Conservation (phyloP, 208 protist genomes). For the Porcisia hertigi region DNA sequence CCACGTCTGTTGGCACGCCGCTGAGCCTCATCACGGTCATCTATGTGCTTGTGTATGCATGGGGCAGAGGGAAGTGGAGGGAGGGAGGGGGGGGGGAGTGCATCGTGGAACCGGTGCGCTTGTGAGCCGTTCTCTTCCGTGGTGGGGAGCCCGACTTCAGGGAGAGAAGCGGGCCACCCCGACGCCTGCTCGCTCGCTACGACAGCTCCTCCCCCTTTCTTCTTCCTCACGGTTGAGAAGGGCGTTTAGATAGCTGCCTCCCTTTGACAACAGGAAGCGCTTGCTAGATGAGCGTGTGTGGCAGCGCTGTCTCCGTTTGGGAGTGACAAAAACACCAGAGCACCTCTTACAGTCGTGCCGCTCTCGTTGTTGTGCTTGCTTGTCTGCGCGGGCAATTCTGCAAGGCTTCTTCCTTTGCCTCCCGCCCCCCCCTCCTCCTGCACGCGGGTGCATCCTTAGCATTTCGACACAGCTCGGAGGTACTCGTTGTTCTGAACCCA, state of each 20-base stretch:
- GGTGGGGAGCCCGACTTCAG: neutral
- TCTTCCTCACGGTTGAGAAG: neutral
- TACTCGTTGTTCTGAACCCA: neutral
- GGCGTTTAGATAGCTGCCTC: neutral
- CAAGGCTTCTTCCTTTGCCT: neutral
- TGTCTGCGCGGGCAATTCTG: neutral
- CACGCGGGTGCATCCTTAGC: too few species aligned
- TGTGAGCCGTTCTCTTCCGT: neutral
- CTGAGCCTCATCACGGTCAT: neutral
- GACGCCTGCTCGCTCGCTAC: neutral
- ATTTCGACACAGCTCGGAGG: neutral
- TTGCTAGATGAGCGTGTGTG: neutral
- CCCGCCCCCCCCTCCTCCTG: neutral
- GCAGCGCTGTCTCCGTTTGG: neutral
- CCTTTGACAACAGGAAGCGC: neutral
- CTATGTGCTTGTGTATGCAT: too few species aligned
- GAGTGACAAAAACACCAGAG: neutral
- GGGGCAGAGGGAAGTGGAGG: too few species aligned
- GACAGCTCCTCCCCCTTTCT: neutral
- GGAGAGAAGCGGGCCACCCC: neutral
- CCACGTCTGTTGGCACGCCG: neutral
- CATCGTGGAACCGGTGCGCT: neutral
- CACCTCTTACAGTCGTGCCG: neutral
- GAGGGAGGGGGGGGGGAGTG: neutral
- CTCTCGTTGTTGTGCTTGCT: neutral